phyloP scores from a whole-genome alignment of 768 basidiomycete species.

The Lentinula sp. region DNA sequence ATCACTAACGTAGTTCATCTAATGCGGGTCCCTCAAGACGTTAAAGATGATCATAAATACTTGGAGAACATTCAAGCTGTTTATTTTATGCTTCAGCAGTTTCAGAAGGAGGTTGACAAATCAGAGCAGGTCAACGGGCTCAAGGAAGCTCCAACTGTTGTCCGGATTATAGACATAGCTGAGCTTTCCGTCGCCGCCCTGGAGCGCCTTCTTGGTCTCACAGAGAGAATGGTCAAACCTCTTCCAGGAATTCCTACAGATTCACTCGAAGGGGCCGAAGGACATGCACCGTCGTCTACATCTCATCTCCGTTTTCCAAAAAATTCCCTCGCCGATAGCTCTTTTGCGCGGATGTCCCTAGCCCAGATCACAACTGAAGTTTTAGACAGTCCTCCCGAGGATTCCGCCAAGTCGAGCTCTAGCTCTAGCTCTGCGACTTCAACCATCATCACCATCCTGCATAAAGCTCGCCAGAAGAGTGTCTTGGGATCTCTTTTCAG shows the following conservation, averaged over 20 bases:
- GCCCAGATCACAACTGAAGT: neutral
- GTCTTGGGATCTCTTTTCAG: neutral
- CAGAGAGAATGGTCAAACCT: neutral
- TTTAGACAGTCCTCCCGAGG: neutral
- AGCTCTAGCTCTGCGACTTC: neutral
- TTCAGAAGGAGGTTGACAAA: neutral
- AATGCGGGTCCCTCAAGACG: neutral
- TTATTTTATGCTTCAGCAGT: neutral
- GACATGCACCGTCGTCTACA: neutral
- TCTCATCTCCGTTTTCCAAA: neutral
- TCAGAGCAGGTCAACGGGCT: neutral
- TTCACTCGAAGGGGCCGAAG: neutral
- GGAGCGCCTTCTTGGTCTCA: neutral
- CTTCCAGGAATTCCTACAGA: neutral
- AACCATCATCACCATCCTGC: neutral
- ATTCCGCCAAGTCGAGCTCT: neutral
- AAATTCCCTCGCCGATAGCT: neutral
- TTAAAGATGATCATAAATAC: neutral
- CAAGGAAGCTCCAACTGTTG: neutral
- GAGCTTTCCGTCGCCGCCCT: neutral
- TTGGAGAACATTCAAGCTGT: neutral
- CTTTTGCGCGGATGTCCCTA: neutral
- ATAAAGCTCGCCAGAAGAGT: neutral
- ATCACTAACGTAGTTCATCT: constrained; percentile 1
- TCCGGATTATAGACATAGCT: neutral